A percentile compares a stretch with the other conserved stretches of the same genome.
phyloP scores from a whole-genome alignment of 177 flowering plant species.

The Tripterygium wilfordii region DNA sequence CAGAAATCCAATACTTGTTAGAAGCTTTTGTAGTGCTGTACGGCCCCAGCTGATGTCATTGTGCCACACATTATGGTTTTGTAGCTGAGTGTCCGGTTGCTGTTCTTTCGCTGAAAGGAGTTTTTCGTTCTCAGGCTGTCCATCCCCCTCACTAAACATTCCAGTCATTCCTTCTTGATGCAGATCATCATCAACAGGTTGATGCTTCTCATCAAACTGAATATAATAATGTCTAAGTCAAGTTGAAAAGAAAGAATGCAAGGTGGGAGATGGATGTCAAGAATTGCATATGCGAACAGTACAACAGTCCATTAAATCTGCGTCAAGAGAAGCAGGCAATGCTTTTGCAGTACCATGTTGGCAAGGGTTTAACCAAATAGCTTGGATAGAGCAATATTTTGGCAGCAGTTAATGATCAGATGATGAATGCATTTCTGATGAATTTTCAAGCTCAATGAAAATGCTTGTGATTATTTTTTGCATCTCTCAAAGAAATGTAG shows the following conservation, averaged over 20 bases:
- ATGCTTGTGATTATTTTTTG: too few relatives aligned
- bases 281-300: slow-evolving; percentile 1
- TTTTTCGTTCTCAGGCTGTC: slow-evolving; percentile 4
- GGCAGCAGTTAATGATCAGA: too few relatives aligned
- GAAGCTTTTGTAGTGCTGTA: slow-evolving; percentile 27
- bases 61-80: slow-evolving; percentile 7
- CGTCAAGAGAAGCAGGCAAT: background rate
- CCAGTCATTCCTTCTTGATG: slow-evolving; percentile 9
- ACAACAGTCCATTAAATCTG: background rate
- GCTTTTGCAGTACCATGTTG: too few relatives aligned
- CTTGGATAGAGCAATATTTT: too few relatives aligned
- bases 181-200: slow-evolving; percentile 5
- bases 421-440: too few relatives aligned
- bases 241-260: slow-evolving; percentile 7
- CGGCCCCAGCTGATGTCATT: slow-evolving; percentile 46
- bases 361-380: too few relatives aligned
- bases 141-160: slow-evolving; percentile 8
- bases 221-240: slow-evolving; percentile 6
- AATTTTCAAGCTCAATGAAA: too few relatives aligned
- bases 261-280: background rate
- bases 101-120: slow-evolving; percentile 2
- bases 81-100: background rate
- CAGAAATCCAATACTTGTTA: slow-evolving; percentile 26
- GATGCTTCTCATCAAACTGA: slow-evolving; percentile 26
- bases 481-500: too few relatives aligned